These are phyloP conservation scores for Isoetes taiwanensis DNA, from an alignment of 75 land plant species.

Conservation along the genomic window DNA sequence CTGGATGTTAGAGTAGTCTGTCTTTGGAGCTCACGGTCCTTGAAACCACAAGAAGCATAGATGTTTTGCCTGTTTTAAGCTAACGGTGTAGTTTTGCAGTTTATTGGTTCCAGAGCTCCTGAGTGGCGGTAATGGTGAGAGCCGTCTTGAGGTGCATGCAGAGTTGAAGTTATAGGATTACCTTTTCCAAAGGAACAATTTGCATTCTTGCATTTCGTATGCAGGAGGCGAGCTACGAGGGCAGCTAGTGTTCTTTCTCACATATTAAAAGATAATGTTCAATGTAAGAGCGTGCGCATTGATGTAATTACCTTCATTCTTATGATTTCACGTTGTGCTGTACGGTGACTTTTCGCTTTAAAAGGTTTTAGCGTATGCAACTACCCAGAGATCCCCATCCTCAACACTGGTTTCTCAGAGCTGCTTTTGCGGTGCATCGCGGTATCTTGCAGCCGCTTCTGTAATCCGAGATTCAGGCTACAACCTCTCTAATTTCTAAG, in stretches of 20 bases:
- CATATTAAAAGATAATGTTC: constrained; percentile 60
- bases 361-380: constrained; percentile 48
- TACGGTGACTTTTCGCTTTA: no score
- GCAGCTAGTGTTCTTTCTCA: constrained; percentile 91
- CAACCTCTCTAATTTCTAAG: constrained; percentile 14
- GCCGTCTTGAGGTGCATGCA: constrained; percentile 68
- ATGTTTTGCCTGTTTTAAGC: not conserved
- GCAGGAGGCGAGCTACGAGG: constrained; percentile 78
- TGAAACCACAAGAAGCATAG: no score
- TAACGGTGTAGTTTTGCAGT: constrained; percentile 40
- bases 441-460: constrained; percentile 58
- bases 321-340: no score
- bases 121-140: constrained; percentile 38
- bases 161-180: not conserved
- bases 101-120: constrained; percentile 80
- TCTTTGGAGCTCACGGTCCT: no score
- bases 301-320: not conserved
- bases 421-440: constrained; percentile 64
- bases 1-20: no score
- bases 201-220: no score
- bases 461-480: no score
- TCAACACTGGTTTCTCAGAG: constrained; percentile 56
- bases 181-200: no score
- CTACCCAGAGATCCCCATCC: constrained; percentile 55
- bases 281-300: constrained; percentile 25